A percentile compares a stretch with the other conserved stretches of the same genome.
phyloP scores from a whole-genome alignment of 495 filamentous ascomycete genomes.

The Penicillium tannophilum region DNA sequence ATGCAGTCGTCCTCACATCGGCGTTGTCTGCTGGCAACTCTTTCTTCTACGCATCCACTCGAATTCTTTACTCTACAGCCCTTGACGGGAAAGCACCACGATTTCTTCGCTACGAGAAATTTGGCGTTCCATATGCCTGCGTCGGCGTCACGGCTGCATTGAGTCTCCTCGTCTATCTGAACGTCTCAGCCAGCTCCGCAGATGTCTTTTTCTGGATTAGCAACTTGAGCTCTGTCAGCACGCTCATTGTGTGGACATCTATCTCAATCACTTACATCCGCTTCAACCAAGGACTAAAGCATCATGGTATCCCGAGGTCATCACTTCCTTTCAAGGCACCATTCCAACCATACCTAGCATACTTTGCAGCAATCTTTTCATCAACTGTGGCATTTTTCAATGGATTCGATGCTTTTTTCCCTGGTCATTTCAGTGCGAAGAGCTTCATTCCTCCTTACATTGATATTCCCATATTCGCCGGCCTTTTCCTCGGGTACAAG shows the following conservation, averaged over 20 bases:
- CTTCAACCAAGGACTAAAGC: conserved; percentile 51
- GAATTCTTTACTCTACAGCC: conserved; percentile 71
- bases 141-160: conserved; percentile 30
- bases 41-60: conserved; percentile 71
- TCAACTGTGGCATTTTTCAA: conserved; percentile 54
- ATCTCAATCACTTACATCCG: conserved; percentile 57
- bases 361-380: conserved; percentile 50
- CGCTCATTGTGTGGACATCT: conserved; percentile 57
- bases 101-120: conserved; percentile 48
- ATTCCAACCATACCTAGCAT: conserved; percentile 55
- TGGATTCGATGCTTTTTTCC: conserved; percentile 62
- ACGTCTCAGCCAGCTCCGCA: conserved; percentile 29
- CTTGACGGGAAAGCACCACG: conserved; percentile 64
- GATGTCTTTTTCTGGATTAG: conserved; percentile 53
- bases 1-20: conserved; percentile 67
- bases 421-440: conserved; percentile 38
- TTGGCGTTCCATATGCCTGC: conserved; percentile 43
- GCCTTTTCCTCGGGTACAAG: conserved; percentile 58
- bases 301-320: conserved; percentile 45
- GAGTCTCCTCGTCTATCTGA: conserved; percentile 34
- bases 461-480: conserved; percentile 56
- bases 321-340: conserved; percentile 52
- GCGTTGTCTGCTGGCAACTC: conserved; percentile 69
- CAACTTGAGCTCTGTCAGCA: conserved; percentile 54
- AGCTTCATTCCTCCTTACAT: conserved; percentile 39